A percentile compares a stretch with the other conserved stretches of the same genome.
These are phyloP conservation scores for Trypanosoma melophagium DNA, from an alignment of 208 protist genomes.

Conservation along the genomic window DNA sequence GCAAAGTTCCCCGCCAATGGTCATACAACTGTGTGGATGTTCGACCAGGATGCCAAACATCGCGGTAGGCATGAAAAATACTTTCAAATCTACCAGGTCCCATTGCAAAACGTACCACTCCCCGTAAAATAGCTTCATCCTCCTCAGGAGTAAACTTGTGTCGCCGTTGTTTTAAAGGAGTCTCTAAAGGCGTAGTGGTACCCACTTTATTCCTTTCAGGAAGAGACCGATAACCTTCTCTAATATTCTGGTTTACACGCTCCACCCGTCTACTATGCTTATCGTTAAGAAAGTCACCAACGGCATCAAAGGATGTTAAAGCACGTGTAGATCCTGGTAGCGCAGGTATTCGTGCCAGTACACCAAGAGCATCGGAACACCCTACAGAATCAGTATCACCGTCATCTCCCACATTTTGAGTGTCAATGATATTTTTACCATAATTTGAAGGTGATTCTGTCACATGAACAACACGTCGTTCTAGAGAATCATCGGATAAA, in stretches of 20 bases:
- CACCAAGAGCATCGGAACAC: constrained; percentile 38
- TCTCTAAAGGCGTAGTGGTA: background rate
- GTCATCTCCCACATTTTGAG: background rate
- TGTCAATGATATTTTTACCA: background rate
- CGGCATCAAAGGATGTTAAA: constrained; percentile 31
- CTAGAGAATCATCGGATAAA: background rate
- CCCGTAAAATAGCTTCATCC: constrained; percentile 73
- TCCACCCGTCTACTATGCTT: background rate
- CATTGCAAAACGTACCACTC: constrained; percentile 62
- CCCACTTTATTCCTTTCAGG: background rate
- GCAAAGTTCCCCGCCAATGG: constrained; percentile 80
- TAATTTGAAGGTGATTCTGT: background rate
- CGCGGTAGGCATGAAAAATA: constrained; percentile 61
- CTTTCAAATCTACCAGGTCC: constrained; percentile 48
- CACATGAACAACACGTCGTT: background rate
- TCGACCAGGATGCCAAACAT: constrained; percentile 58
- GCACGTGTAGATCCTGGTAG: constrained; percentile 34
- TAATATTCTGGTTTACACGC: background rate
- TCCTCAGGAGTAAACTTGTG: constrained; percentile 68
- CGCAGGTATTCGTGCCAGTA: constrained; percentile 42
- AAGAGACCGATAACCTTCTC: background rate
- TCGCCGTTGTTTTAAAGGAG: constrained; percentile 22
- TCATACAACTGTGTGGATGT: constrained; percentile 72
- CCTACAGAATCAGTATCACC: constrained; percentile 6
- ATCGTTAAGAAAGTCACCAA: constrained; percentile 14